phyloP scores from a whole-genome alignment of 139 green algal genomes.

The Chlorella sp. region DNA sequence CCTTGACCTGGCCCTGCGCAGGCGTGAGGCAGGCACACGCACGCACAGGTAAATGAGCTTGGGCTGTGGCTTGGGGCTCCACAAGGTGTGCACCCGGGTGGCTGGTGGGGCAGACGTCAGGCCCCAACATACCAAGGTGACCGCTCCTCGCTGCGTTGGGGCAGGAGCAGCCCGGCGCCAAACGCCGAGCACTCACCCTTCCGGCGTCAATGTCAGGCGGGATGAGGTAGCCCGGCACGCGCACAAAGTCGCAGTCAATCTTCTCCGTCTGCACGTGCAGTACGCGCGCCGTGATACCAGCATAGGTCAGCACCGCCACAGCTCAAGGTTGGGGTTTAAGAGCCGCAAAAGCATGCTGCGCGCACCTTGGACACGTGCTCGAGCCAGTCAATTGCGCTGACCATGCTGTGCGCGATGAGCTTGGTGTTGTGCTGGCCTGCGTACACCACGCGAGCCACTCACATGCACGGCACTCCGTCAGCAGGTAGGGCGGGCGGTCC shows the following conservation, averaged over 20 bases:
- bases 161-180: no score
- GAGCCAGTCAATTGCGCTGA: no score
- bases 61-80: neutral
- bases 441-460: no score
- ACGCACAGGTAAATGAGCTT: neutral
- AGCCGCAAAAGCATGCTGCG: no score
- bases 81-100: neutral
- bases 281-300: no score
- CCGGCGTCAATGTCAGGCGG: slow-evolving; percentile 21
- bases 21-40: neutral
- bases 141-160: no score
- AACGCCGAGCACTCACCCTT: no score
- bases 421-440: neutral
- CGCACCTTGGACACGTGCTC: no score
- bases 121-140: neutral
- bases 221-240: slow-evolving; percentile 50
- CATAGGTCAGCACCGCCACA: neutral
- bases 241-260: slow-evolving; percentile 52
- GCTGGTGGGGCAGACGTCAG: neutral
- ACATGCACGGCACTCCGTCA: no score
- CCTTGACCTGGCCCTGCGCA: slow-evolving; percentile 1
- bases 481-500: no score
- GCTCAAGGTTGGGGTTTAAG: neutral
- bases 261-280: slow-evolving; percentile 20
- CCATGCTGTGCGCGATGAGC: neutral